Evolutionary conservation across 768 basidiomycete genomes (phyloP).

Genomic region (Mycena leptocephala): DNA sequence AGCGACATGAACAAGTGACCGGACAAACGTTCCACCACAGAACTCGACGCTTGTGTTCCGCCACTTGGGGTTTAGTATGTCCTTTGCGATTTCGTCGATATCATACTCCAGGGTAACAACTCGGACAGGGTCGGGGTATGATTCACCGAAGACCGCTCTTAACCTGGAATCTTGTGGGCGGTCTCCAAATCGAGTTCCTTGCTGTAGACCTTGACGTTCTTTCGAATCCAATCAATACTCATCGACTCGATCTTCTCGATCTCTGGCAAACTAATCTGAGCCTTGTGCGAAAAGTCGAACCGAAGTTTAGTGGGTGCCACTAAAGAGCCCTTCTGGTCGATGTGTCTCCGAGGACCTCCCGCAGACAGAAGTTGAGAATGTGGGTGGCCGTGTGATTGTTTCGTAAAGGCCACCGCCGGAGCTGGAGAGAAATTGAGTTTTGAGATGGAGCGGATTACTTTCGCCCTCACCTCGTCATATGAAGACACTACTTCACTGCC

Average conservation of each 20-base stretch:
- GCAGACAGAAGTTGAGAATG: slow-evolving; percentile 94
- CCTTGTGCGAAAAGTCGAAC: slow-evolving; percentile 99
- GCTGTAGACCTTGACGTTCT: slow-evolving; percentile 91
- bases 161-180: slow-evolving; percentile 94
- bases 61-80: slow-evolving; percentile 95
- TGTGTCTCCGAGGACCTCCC: slow-evolving; percentile 96
- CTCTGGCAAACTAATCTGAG: slow-evolving; percentile 84
- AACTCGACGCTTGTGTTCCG: slow-evolving; percentile 94
- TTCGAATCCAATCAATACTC: slow-evolving; percentile 91
- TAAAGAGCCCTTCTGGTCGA: slow-evolving; percentile 98
- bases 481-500: slow-evolving; percentile 90
- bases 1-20: neutral
- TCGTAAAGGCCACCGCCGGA: slow-evolving; percentile 94
- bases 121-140: slow-evolving; percentile 97
- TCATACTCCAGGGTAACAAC: slow-evolving; percentile 94
- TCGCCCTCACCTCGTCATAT: slow-evolving; percentile 86
- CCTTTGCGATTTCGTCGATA: slow-evolving; percentile 88
- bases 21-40: slow-evolving; percentile 95
- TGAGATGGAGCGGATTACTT: neutral
- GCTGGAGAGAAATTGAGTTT: slow-evolving; percentile 56
- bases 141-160: slow-evolving; percentile 97
- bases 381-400: slow-evolving; percentile 99
- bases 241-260: slow-evolving; percentile 87
- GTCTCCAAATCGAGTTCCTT: slow-evolving; percentile 86
- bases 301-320: slow-evolving; percentile 97